These are phyloP conservation scores for Tephrocybe sp. DNA, from an alignment of 768 basidiomycete species.

Conservation along the genomic window DNA sequence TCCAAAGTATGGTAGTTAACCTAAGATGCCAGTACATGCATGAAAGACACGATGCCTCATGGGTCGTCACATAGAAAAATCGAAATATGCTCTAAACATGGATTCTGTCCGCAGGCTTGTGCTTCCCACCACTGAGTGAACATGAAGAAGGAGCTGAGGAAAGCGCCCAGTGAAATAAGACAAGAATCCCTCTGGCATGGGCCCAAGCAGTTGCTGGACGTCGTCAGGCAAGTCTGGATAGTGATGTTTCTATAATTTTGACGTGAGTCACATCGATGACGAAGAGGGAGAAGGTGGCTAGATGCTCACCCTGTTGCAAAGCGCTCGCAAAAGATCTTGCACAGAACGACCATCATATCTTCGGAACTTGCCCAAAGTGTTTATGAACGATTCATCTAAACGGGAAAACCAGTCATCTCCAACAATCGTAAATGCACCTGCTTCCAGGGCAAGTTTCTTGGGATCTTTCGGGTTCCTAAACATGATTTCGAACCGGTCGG, in stretches of 20 bases:
- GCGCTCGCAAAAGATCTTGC: conserved; percentile 86
- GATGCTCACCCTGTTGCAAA: conserved; percentile 85
- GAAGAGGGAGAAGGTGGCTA: neutral
- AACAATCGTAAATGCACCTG: conserved; percentile 63
- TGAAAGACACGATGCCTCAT: too few species aligned
- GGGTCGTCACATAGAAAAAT: conserved; percentile 37
- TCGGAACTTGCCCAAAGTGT: conserved; percentile 94
- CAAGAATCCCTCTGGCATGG: conserved; percentile 91
- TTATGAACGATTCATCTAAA: conserved; percentile 86
- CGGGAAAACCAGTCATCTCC: conserved; percentile 88
- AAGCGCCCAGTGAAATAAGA: conserved; percentile 93
- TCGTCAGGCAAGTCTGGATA: conserved; percentile 95
- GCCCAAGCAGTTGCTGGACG: conserved; percentile 83
- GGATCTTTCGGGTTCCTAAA: conserved; percentile 86
- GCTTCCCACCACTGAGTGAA: conserved; percentile 73
- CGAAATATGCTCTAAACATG: conserved; percentile 91
- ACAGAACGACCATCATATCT: conserved; percentile 94
- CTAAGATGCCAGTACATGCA: too few species aligned
- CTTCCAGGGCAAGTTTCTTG: conserved; percentile 73
- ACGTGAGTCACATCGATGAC: neutral
- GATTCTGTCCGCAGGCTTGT: conserved; percentile 77
- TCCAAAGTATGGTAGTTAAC: too few species aligned
- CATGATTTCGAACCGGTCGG: conserved; percentile 98
- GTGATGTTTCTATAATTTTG: conserved; percentile 77
- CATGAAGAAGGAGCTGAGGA: conserved; percentile 88